phyloP scores from a whole-genome alignment of 768 basidiomycete genomes.

The Fomitopsis serialis region DNA sequence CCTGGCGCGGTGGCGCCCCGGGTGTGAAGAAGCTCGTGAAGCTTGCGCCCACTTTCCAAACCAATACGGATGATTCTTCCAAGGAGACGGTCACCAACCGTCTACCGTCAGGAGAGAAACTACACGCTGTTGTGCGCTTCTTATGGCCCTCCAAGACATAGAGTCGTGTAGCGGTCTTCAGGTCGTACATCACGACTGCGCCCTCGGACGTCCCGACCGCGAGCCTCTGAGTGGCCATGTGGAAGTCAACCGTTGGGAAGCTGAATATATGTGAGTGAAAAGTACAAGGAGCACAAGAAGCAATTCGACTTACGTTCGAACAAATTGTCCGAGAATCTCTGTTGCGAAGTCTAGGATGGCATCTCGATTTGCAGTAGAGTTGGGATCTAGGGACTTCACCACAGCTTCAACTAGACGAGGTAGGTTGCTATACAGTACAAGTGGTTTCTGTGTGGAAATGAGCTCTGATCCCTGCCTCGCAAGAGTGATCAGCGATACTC shows the following conservation, averaged over 20 bases:
- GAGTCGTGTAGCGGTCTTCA: slow-evolving; percentile 90
- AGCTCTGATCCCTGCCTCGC: not conserved
- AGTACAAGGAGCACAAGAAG: not conserved
- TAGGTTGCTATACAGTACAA: slow-evolving; percentile 78
- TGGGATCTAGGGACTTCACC: slow-evolving; percentile 94
- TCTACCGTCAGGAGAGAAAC: slow-evolving; percentile 91
- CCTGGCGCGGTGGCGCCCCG: slow-evolving; percentile 89
- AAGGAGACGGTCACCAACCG: slow-evolving; percentile 84
- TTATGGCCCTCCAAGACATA: slow-evolving; percentile 94
- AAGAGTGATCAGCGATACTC: not conserved
- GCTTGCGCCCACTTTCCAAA: slow-evolving; percentile 95
- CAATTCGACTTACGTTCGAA: slow-evolving; percentile 65
- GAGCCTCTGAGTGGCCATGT: slow-evolving; percentile 79
- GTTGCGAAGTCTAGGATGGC: slow-evolving; percentile 89
- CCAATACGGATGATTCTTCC: slow-evolving; percentile 76
- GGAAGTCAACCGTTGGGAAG: slow-evolving; percentile 93
- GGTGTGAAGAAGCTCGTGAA: slow-evolving; percentile 87
- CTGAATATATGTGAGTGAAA: slow-evolving; percentile 31
- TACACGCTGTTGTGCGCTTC: slow-evolving; percentile 74
- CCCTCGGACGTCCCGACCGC: slow-evolving; percentile 95
- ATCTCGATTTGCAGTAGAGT: slow-evolving; percentile 67
- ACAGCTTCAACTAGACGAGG: slow-evolving; percentile 90
- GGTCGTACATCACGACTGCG: slow-evolving; percentile 91
- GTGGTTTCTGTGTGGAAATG: slow-evolving; percentile 53
- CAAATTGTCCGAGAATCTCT: slow-evolving; percentile 92